Evolutionary conservation across 345 rosid genomes (phyloP).

Genomic region (Hevea brasiliensis): DNA sequence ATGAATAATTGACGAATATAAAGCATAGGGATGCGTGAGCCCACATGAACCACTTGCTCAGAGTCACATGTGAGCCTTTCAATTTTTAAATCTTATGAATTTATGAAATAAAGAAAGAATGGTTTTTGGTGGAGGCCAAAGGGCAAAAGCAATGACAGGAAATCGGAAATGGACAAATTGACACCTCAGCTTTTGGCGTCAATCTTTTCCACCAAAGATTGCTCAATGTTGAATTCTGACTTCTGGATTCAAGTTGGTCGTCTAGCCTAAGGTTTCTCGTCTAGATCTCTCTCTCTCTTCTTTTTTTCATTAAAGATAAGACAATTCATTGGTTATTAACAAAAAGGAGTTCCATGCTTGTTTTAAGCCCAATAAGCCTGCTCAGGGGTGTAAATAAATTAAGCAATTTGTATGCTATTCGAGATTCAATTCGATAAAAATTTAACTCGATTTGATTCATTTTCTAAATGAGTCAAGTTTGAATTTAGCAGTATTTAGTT

Average conservation of each 20-base stretch:
- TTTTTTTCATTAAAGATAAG: too few species aligned
- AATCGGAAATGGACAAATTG: slow-evolving; percentile 8
- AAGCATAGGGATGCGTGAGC: slow-evolving; percentile 33
- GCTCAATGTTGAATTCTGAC: background rate
- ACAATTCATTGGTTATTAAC: too few species aligned
- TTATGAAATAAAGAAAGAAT: background rate
- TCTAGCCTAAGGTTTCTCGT: background rate
- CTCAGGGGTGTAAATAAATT: too few species aligned
- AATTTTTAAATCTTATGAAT: background rate
- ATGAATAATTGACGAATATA: slow-evolving; percentile 17
- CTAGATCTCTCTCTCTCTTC: background rate
- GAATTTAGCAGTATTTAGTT: too few species aligned
- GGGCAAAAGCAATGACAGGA: background rate
- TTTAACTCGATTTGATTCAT: too few species aligned
- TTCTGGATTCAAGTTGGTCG: background rate
- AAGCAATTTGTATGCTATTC: too few species aligned
- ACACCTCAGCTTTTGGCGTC: background rate
- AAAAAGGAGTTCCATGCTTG: too few species aligned
- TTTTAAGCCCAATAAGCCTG: too few species aligned
- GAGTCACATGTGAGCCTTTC: slow-evolving; percentile 24
- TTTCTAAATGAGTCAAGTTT: too few species aligned
- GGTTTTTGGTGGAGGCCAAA: slow-evolving; percentile 28
- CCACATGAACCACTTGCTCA: slow-evolving; percentile 7
- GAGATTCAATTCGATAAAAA: too few species aligned
- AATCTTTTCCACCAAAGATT: background rate